Percentiles rank a stretch among this genome's conserved stretches.
Evolutionary conservation across 345 rosid genomes (phyloP).

Genomic region (Arabidopsis arenosa): DNA sequence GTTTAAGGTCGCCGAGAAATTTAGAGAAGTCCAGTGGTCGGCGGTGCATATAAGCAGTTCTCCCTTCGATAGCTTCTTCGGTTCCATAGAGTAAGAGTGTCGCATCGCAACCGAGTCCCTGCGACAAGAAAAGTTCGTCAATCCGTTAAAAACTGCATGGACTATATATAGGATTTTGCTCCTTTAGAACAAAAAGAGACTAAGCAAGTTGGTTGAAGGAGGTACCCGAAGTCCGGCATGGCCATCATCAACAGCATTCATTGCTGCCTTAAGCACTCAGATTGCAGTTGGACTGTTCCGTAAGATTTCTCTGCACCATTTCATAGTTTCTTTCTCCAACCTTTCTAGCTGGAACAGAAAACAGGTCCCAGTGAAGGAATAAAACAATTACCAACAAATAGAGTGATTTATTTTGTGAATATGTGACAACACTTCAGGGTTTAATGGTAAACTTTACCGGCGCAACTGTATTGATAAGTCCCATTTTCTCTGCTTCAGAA

Average conservation of each 20-base stretch:
- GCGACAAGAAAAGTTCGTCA: no score
- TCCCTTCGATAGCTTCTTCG: no score
- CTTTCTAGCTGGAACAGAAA: constrained; percentile 64
- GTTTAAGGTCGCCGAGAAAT: no score
- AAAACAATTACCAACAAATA: not conserved
- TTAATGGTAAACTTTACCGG: constrained; percentile 50
- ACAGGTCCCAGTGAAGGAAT: constrained; percentile 16
- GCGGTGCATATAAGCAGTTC: no score
- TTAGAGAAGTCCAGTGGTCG: no score
- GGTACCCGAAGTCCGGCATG: constrained; percentile 91
- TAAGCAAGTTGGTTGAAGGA: not conserved
- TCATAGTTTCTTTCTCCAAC: constrained; percentile 83
- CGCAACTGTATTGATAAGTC: constrained; percentile 84
- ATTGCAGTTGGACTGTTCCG: constrained; percentile 67
- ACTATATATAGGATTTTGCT: not conserved
- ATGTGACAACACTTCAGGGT: not conserved
- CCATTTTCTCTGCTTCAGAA: constrained; percentile 92
- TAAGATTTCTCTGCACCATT: constrained; percentile 70
- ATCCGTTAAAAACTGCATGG: no score
- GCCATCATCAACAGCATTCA: constrained; percentile 92
- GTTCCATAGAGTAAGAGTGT: no score
- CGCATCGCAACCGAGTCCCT: no score
- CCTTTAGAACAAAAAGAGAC: not conserved
- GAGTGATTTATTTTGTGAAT: not conserved
- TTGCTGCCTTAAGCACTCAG: constrained; percentile 87